phyloP scores from a whole-genome alignment of 495 filamentous ascomycete genomes.

The Tirmania nivea region DNA sequence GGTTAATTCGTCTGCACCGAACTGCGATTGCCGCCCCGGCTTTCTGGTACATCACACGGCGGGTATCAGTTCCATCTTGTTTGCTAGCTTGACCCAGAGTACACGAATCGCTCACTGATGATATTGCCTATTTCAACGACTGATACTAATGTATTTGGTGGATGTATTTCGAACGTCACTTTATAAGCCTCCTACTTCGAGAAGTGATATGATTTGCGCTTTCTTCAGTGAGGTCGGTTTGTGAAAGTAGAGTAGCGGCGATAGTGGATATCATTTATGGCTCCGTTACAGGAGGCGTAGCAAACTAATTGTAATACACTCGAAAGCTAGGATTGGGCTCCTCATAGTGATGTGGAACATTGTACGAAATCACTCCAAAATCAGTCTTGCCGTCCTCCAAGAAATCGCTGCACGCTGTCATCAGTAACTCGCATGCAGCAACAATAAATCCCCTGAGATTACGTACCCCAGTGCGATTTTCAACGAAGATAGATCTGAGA shows the following conservation, averaged over 20 bases:
- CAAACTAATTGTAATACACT: constrained; percentile 1
- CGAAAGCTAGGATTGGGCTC: constrained; percentile 4
- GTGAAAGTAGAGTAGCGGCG: constrained; percentile 5
- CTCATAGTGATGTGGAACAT: constrained; percentile 4
- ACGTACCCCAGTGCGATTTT: constrained; percentile 12
- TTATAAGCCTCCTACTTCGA: too few relatives aligned
- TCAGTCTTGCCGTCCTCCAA: constrained; percentile 1
- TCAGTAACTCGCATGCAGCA: too few relatives aligned
- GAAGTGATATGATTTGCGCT: background rate
- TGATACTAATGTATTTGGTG: too few relatives aligned
- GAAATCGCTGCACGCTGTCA: constrained; percentile 8
- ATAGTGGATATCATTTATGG: constrained; percentile 4
- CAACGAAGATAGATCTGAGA: constrained; percentile 11
- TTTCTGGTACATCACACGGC: too few relatives aligned
- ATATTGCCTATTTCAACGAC: too few relatives aligned
- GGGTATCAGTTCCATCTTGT: too few relatives aligned
- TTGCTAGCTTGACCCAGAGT: too few relatives aligned
- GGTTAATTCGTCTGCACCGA: too few relatives aligned
- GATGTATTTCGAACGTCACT: too few relatives aligned
- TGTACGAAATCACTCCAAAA: constrained; percentile 8
- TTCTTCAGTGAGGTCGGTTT: constrained; percentile 1
- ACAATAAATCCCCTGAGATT: too few relatives aligned
- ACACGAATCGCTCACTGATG: too few relatives aligned
- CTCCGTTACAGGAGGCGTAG: background rate
- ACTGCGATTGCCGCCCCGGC: too few relatives aligned